phyloP scores from a whole-genome alignment of 1,139 yeast species.

The Pichia sp. region DNA sequence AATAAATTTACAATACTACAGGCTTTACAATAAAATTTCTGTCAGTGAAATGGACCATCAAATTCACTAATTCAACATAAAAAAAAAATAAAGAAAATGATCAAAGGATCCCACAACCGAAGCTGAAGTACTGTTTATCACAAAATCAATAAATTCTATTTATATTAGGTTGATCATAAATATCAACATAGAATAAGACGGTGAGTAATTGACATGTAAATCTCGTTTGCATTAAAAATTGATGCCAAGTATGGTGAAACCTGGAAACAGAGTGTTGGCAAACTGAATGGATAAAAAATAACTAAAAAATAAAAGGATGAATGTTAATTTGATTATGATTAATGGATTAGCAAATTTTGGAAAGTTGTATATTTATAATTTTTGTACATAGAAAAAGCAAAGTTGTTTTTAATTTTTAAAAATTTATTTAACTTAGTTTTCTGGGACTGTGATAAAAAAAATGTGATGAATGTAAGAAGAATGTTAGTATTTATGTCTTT shows the following conservation, averaged over 20 bases:
- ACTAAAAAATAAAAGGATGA: slow-evolving; percentile 3
- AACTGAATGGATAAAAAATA: slow-evolving; percentile 35
- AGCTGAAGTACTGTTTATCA: slow-evolving; percentile 14
- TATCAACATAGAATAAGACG: slow-evolving; percentile 30
- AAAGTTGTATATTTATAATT: slow-evolving; percentile 4
- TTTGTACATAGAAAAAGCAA: slow-evolving; percentile 15
- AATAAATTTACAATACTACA: neutral
- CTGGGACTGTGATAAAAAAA: slow-evolving; percentile 44
- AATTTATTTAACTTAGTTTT: slow-evolving; percentile 46
- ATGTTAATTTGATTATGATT: neutral
- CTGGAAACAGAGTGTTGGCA: slow-evolving; percentile 97
- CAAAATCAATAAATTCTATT: neutral
- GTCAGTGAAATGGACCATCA: slow-evolving; percentile 63
- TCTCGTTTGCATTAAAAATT: slow-evolving; percentile 96
- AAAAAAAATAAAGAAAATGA: neutral
- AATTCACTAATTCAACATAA: slow-evolving; percentile 14
- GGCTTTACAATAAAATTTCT: slow-evolving; percentile 25
- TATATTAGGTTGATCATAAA: slow-evolving; percentile 7
- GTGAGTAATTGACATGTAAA: slow-evolving; percentile 66
- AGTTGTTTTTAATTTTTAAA: slow-evolving; percentile 8
- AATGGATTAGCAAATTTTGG: neutral
- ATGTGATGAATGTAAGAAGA: neutral
- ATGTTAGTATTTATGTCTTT: slow-evolving; percentile 14
- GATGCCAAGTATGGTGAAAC: slow-evolving; percentile 70
- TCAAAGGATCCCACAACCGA: slow-evolving; percentile 16